phyloP scores from a whole-genome alignment of 2,329 filamentous ascomycete genomes.

The Dothistroma pini region DNA sequence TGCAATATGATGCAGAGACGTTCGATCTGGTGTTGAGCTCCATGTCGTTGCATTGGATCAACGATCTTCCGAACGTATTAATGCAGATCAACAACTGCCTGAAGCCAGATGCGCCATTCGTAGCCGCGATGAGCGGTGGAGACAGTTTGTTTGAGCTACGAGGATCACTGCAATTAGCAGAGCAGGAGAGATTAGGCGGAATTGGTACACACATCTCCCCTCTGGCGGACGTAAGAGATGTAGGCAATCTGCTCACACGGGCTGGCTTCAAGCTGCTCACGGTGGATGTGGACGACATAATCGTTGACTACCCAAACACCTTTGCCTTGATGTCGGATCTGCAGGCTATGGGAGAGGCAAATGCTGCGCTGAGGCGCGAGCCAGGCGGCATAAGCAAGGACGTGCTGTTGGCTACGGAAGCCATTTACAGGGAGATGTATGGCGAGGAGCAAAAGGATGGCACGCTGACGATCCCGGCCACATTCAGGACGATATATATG shows the following conservation, averaged over 20 bases:
- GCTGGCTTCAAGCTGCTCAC: constrained; percentile 95
- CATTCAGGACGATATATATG: constrained; percentile 95
- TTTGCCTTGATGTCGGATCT: constrained; percentile 92
- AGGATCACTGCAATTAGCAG: constrained; percentile 87
- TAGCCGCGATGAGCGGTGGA: constrained; percentile 94
- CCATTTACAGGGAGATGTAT: constrained; percentile 83
- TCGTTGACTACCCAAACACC: constrained; percentile 87
- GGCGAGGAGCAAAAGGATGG: constrained; percentile 67
- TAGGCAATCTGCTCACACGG: constrained; percentile 79
- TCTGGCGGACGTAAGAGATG: constrained; percentile 84
- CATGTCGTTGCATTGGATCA: constrained; percentile 93
- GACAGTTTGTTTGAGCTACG: constrained; percentile 92
- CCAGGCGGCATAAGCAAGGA: constrained; percentile 72
- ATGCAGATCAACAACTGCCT: constrained; percentile 80
- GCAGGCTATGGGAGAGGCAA: constrained; percentile 94
- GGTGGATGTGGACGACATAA: constrained; percentile 94
- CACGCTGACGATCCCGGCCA: constrained; percentile 65
- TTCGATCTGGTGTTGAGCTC: constrained; percentile 92
- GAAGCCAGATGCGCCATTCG: constrained; percentile 86
- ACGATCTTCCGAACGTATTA: constrained; percentile 83
- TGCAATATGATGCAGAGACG: constrained; percentile 70
- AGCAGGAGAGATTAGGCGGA: constrained; percentile 85
- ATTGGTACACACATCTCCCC: constrained; percentile 89
- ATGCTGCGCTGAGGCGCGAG: constrained; percentile 81
- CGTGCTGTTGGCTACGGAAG: constrained; percentile 80